Evolutionary conservation across 176 grass and related monocot genomes (phyloP).

Genomic region (Eleusine indica): DNA sequence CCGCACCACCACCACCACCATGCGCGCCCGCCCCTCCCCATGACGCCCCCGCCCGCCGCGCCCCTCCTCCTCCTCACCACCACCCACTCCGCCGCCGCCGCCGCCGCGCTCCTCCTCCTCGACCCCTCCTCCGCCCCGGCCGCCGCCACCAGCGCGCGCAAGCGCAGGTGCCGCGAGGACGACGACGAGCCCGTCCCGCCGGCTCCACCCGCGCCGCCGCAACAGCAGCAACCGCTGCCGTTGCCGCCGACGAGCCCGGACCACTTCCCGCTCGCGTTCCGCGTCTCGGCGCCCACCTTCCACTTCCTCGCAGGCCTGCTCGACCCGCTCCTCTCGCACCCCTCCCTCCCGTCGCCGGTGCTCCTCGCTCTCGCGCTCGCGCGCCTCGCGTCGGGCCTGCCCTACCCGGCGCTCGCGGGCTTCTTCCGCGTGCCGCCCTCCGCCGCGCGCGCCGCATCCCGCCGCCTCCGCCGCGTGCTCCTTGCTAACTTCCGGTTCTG

Average conservation of each 20-base stretch:
- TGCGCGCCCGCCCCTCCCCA: constrained; percentile 38
- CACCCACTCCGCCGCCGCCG: not conserved
- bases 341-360: constrained; percentile 42
- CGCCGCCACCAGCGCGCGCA: constrained; percentile 17
- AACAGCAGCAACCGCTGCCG: not conserved
- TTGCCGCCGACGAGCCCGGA: constrained; percentile 53
- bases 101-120: constrained; percentile 30
- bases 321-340: constrained; percentile 72
- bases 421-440: constrained; percentile 57
- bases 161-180: constrained; percentile 34
- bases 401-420: constrained; percentile 52
- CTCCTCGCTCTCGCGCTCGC: constrained; percentile 72
- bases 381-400: constrained; percentile 59
- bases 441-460: constrained; percentile 59
- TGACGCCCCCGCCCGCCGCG: constrained; percentile 41
- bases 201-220: constrained; percentile 26
- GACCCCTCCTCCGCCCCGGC: not conserved
- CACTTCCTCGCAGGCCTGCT: constrained; percentile 78
- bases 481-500: constrained; percentile 87
- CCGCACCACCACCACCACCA: constrained; percentile 29
- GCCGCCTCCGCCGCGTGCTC: constrained; percentile 70
- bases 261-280: constrained; percentile 68
- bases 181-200: not conserved
- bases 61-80: constrained; percentile 40
- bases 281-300: constrained; percentile 72